Percentiles rank a stretch among this genome's conserved stretches.
These are phyloP conservation scores for Eucalyptus urophylla DNA, from an alignment of 345 rosid species.

Conservation along the genomic window DNA sequence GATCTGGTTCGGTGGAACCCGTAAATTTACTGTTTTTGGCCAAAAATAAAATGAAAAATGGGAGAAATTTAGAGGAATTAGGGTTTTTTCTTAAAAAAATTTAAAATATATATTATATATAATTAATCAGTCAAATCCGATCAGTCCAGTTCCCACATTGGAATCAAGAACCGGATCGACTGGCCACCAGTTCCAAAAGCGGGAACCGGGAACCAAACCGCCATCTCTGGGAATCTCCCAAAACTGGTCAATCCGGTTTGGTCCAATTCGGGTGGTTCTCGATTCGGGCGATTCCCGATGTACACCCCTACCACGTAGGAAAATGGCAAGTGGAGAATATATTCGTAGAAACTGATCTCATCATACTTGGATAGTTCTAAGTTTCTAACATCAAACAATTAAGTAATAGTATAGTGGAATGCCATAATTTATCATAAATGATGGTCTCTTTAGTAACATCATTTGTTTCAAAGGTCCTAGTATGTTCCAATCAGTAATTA, in stretches of 20 bases:
- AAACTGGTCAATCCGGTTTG: rapidly evolving
- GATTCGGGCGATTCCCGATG: rapidly evolving
- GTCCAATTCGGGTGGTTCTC: too few relatives aligned
- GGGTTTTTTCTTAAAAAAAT: too few relatives aligned
- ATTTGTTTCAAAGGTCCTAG: not conserved
- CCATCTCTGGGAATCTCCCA: too few relatives aligned
- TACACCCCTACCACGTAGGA: too few relatives aligned
- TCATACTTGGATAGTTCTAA: not conserved
- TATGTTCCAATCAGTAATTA: not conserved
- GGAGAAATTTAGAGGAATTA: too few relatives aligned
- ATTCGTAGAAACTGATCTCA: not conserved
- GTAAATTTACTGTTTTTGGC: too few relatives aligned
- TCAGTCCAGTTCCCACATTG: too few relatives aligned
- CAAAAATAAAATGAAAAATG: too few relatives aligned
- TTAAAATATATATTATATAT: too few relatives aligned
- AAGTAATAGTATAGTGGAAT: not conserved
- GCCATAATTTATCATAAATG: not conserved
- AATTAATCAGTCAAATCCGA: rapidly evolving
- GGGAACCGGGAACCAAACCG: too few relatives aligned
- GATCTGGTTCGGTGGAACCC: rapidly evolving
- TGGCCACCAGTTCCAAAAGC: too few relatives aligned
- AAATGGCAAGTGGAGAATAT: not conserved
- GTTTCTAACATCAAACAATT: not conserved
- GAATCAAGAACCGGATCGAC: too few relatives aligned
- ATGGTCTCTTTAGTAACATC: not conserved